Evolutionary conservation across 2,329 filamentous ascomycete species (phyloP), one percentile per base, ranked within the genome.

Genomic region (Graphilbum ipis-grandicollis): DNA sequence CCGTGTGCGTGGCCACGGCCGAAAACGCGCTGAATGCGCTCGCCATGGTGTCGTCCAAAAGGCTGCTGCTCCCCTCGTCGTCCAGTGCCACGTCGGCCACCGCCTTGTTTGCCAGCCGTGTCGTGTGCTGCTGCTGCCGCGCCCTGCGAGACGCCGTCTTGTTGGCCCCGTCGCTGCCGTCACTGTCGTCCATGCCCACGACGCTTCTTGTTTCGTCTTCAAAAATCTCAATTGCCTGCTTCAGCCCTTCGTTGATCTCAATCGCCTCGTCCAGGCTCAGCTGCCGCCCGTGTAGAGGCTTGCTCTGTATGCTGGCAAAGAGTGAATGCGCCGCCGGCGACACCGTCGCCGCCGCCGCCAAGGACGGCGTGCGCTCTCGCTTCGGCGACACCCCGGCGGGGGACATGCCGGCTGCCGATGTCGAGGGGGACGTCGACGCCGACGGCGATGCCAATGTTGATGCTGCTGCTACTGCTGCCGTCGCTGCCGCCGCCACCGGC

Each of bases 21-120:
- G 88, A 94, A 56, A 94, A 94, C 12, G 70, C 75, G 60, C 84
- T 93, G 52, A 93, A 80, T 4, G 77, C 77, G 65, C 83, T 93
- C 55, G 84, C 65, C 69, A 78, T 58, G 32, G 75, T 79, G 46
- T 83, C 77, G 45, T 84, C 78, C 2, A 66, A n/a, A n/a, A n/a
- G n/a, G n/a, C n/a, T 69, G 31, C 67, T 67, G 31, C 64, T 61
- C n/a, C 55, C 45, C 10, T 55, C 53, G 22, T 51, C 47, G 29
- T 50, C 52, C n/a, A 42, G 41, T 13, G 38, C 39, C 21, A 31
- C 12, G 21, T 38, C 38, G 5, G 26, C 26, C 33, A 34, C 19
- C 43, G 32, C 40, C 44, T 31, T 43, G 41, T 31, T 47, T 41
- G 14, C 48, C 47, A n/a, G 46, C 14, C 29, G 19, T 13, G 19